Conservation (phyloP, 176 grass and related monocot species). For the Musa beccarii region DNA sequence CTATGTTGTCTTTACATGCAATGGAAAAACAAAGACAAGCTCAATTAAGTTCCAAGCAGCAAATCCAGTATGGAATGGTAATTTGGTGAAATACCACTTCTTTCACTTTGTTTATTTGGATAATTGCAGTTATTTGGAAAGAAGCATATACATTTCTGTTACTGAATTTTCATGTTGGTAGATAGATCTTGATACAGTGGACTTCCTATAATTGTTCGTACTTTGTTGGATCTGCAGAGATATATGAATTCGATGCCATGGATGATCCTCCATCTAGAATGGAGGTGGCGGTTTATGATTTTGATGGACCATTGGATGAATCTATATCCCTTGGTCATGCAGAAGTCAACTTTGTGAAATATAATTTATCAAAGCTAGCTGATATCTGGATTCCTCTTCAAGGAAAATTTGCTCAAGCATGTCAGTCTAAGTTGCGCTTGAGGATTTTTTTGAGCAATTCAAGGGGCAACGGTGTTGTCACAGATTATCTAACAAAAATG, state of each 20-base stretch:
- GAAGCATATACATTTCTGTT: slow-evolving; percentile 1
- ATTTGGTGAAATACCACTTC: slow-evolving; percentile 2
- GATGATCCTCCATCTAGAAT: slow-evolving; percentile 81
- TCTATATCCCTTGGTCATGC: slow-evolving; percentile 74
- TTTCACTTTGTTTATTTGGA: slow-evolving; percentile 19
- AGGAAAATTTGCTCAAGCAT: slow-evolving; percentile 74
- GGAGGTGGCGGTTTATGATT: slow-evolving; percentile 83
- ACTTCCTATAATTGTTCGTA: slow-evolving; percentile 14
- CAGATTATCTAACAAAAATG: slow-evolving; percentile 73
- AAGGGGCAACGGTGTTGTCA: slow-evolving; percentile 52
- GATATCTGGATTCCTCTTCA: slow-evolving; percentile 92
- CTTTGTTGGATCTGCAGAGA: slow-evolving; percentile 46
- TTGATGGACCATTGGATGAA: slow-evolving; percentile 86
- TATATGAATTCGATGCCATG: slow-evolving; percentile 98
- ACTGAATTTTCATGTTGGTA: slow-evolving; percentile 1
- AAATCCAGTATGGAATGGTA: slow-evolving; percentile 92
- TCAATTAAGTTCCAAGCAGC: slow-evolving; percentile 88
- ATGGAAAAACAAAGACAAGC: slow-evolving; percentile 87
- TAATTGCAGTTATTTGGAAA: not conserved
- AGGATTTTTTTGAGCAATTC: slow-evolving; percentile 92
- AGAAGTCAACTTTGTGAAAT: slow-evolving; percentile 94
- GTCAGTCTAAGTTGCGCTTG: slow-evolving; percentile 71
- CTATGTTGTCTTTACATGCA: slow-evolving; percentile 90
- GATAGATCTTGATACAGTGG: slow-evolving; percentile 4
- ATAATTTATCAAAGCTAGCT: slow-evolving; percentile 64